Percentiles rank a stretch among this genome's conserved stretches.
These are phyloP conservation scores for Prunus dulcis DNA, from an alignment of 306 rosid genomes.

Conservation along the genomic window DNA sequence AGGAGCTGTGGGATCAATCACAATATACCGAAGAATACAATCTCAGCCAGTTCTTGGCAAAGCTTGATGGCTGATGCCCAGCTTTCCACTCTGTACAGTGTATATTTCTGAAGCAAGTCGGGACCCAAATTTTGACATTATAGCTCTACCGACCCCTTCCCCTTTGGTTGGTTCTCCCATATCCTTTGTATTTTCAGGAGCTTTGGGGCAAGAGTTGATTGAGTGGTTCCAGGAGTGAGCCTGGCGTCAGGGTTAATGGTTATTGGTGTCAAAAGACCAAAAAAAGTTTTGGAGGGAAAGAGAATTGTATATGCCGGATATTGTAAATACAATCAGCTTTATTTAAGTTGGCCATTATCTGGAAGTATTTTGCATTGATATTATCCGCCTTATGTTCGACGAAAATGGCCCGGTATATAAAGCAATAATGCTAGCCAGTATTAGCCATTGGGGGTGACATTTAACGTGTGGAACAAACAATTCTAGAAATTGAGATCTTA, in stretches of 20 bases:
- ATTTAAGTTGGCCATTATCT: not conserved
- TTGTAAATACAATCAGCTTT: constrained; percentile 27
- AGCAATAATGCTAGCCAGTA: too few species aligned
- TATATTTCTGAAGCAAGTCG: constrained; percentile 29
- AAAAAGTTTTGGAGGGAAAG: constrained; percentile 16
- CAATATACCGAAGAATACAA: constrained; percentile 94
- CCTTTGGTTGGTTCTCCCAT: constrained; percentile 16
- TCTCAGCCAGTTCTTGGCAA: constrained; percentile 77
- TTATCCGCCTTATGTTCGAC: too few species aligned
- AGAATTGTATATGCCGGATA: constrained; percentile 27
- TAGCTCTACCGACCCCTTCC: not conserved
- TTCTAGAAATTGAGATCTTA: too few species aligned
- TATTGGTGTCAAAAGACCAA: constrained; percentile 5
- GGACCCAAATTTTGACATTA: constrained; percentile 43
- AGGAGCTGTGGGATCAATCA: constrained; percentile 94
- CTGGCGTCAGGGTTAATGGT: not conserved
- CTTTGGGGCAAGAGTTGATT: constrained; percentile 3
- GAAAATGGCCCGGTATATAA: too few species aligned
- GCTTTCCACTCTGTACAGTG: constrained; percentile 29
- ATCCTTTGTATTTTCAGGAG: constrained; percentile 8
- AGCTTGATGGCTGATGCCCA: constrained; percentile 72
- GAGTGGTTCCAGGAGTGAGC: constrained; percentile 7
- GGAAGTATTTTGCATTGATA: not conserved
- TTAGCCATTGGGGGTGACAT: too few species aligned
- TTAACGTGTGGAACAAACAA: too few species aligned